phyloP scores from a whole-genome alignment of 352 stramenopile species.

The Phytophthora niederhauseri region DNA sequence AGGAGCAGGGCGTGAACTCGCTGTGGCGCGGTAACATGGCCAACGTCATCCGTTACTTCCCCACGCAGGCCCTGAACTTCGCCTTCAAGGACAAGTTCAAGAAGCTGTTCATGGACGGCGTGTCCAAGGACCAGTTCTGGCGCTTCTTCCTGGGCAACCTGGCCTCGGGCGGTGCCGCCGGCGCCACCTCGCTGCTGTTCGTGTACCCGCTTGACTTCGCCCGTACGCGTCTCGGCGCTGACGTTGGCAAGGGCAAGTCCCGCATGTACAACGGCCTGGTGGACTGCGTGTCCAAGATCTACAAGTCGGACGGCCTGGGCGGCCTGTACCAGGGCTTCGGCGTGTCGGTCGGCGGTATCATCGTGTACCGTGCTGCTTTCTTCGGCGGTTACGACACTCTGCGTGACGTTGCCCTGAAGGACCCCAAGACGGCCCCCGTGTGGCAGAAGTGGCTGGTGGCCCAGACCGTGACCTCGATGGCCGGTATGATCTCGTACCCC shows the following conservation, averaged over 20 bases:
- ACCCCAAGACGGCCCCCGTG: conserved; percentile 88
- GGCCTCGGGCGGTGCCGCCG: conserved; percentile 96
- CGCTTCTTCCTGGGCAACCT: conserved; percentile 99
- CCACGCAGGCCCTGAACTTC: conserved; percentile 94
- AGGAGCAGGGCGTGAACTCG: conserved; percentile 88
- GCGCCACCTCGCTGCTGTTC: conserved; percentile 96
- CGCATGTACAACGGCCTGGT: conserved; percentile 97
- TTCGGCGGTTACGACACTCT: conserved; percentile 99
- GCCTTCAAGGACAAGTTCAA: conserved; percentile 96
- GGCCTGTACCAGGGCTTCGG: conserved; percentile 99
- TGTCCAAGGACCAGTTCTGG: conserved; percentile 97
- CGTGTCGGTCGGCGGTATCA: conserved; percentile 98
- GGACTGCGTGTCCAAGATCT: conserved; percentile 98
- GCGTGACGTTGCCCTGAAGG: conserved; percentile 85
- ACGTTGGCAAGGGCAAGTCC: conserved; percentile 97
- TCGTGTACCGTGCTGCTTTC: conserved; percentile 98
- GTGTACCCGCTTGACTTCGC: conserved; percentile 99
- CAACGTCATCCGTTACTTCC: conserved; percentile 95
- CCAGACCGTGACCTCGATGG: conserved; percentile 91
- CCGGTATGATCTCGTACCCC: conserved; percentile 96
- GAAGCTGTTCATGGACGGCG: conserved; percentile 86
- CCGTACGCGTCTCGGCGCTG: conserved; percentile 98
- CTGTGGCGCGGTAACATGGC: conserved; percentile 94
- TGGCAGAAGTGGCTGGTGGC: conserved; percentile 93
- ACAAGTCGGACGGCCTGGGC: conserved; percentile 89